A percentile compares a stretch with the other conserved stretches of the same genome.
phyloP scores from a whole-genome alignment of 306 rosid genomes.

The Castanea sativa region DNA sequence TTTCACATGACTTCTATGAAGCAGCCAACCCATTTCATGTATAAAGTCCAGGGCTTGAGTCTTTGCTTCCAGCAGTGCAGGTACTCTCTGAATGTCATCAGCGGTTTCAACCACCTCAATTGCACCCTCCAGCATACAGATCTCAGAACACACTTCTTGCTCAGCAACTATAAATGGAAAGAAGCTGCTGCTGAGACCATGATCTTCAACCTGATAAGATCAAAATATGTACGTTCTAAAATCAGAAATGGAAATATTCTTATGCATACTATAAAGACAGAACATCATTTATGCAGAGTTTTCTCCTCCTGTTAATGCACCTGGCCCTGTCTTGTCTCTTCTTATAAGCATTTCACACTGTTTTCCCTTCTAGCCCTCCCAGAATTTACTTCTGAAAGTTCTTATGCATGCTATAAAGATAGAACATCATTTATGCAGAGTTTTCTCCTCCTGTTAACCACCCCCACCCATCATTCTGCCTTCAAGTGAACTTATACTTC shows the following conservation, averaged over 20 bases:
- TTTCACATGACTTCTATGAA: constrained; percentile 63
- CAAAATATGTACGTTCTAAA: constrained; percentile 1
- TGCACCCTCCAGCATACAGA: constrained; percentile 60
- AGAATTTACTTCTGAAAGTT: constrained; percentile 12
- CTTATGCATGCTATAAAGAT: constrained; percentile 8
- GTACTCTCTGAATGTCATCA: constrained; percentile 31
- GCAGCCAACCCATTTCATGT: constrained; percentile 95
- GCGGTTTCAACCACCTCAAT: constrained; percentile 51
- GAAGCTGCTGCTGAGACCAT: constrained; percentile 76
- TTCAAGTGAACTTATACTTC: neutral
- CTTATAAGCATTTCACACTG: neutral
- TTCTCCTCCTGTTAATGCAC: constrained; percentile 17
- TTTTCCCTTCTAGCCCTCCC: neutral
- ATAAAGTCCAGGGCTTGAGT: constrained; percentile 68
- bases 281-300: constrained; percentile 1
- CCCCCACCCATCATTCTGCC: neutral
- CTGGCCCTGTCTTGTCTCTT: neutral
- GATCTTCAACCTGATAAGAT: constrained; percentile 74
- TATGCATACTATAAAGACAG: constrained; percentile 10
- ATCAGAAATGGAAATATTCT: constrained; percentile 21
- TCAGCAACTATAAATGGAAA: constrained; percentile 92
- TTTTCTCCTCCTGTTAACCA: constrained; percentile 1
- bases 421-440: constrained; percentile 3
- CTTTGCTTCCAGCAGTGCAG: constrained; percentile 52
- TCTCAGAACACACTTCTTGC: constrained; percentile 80